Evolutionary conservation across 2,329 filamentous ascomycete species (phyloP), one percentile per base, ranked within the genome.

Genomic region (Capronia americana): DNA sequence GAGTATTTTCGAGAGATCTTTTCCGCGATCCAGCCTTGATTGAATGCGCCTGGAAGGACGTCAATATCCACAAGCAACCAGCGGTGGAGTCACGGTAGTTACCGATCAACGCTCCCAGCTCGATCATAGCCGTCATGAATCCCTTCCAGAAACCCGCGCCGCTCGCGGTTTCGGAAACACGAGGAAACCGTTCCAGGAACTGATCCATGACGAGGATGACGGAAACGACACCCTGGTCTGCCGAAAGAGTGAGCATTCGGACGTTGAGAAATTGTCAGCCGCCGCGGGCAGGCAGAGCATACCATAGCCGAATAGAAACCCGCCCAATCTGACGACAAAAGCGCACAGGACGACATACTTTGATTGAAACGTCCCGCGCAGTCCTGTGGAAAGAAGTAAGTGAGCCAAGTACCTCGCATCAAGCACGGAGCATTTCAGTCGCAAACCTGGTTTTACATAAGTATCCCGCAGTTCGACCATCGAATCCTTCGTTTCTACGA

Each of bases 111-210:
- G 83, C 84, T n/a, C 84, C 83, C 23, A 85, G 70, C 66, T 85
- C 82, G 57, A 86, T 81, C 83, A 85, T 85, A 3, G 84, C 84
- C 8, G 84, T 86, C 76, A 85, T 77, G 68, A 80, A 65, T n/a
- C 79, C 79, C 65, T 80, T 80, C 73, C 76, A 79, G 65, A 80
- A 80, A 0, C 78, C 77, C 5, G 76, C 74, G 5, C 77, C 77
- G 7, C 74, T 70, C 10, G 79, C 77, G 6, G 74, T 74, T 20
- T 77, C 75, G 0, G 79, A 77, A 2, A 84, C 79, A 14, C 78
- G 77, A 11, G 80, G 76, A 61, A 85, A 85, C 0, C 76, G 76
- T 0, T 76, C 74, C 3, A 84, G 74, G 66, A 85, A 85, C 62
- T 84, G 82, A 17, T 83, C 79, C 83, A 85, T 85, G 44, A 84